phyloP scores from a whole-genome alignment of 2,329 filamentous ascomycete species.

The Beauveria sp. region DNA sequence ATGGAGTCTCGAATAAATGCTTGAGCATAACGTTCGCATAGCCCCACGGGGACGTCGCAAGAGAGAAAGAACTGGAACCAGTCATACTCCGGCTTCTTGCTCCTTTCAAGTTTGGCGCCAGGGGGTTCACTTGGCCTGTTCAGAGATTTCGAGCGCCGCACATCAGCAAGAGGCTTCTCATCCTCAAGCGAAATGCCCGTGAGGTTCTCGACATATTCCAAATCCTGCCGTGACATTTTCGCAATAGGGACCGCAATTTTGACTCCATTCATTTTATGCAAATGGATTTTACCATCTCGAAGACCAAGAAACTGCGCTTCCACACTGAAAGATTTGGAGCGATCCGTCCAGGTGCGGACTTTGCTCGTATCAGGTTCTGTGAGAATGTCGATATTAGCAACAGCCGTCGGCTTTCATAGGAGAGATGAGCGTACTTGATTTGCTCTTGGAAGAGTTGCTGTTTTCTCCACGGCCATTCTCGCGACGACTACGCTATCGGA shows the following conservation, averaged over 20 bases:
- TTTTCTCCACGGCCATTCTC: constrained; percentile 56
- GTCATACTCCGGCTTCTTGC: constrained; percentile 71
- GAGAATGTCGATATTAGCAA: constrained; percentile 9
- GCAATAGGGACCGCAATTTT: constrained; percentile 93
- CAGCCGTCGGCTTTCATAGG: background rate
- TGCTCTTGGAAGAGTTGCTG: constrained; percentile 48
- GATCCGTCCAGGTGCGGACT: constrained; percentile 88
- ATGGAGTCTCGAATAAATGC: constrained; percentile 88
- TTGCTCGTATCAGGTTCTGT: constrained; percentile 75
- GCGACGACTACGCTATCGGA: constrained; percentile 63
- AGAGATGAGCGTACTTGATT: constrained; percentile 56
- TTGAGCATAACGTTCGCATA: constrained; percentile 89
- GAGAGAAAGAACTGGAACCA: constrained; percentile 98
- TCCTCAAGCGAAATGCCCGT: constrained; percentile 91
- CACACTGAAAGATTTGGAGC: constrained; percentile 92
- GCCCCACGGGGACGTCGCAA: constrained; percentile 83
- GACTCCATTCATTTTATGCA: constrained; percentile 96
- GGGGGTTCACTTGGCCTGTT: constrained; percentile 27
- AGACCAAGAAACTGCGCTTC: constrained; percentile 94
- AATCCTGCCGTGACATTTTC: constrained; percentile 93
- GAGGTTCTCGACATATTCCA: constrained; percentile 85
- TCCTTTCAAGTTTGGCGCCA: constrained; percentile 55
- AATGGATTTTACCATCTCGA: constrained; percentile 91
- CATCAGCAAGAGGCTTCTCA: constrained; percentile 84
- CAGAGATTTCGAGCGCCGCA: constrained; percentile 48